Conservation (phyloP, 202 grass and related monocot species). For the Saccharum hybrid region DNA sequence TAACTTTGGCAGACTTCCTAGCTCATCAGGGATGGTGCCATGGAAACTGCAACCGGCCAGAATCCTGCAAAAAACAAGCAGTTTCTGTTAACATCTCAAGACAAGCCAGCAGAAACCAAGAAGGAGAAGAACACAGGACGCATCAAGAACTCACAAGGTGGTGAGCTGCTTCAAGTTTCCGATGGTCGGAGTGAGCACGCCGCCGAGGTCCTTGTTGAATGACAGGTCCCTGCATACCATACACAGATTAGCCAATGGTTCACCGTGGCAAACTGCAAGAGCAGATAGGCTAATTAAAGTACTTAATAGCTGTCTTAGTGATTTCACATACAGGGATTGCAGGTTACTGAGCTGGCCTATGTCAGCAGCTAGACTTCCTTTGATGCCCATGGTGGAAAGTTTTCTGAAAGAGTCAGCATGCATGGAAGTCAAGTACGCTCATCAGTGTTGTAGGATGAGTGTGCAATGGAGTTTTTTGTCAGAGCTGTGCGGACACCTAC, state of each 20-base stretch:
- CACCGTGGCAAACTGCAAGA: constrained; percentile 8
- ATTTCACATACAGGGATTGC: constrained; percentile 69
- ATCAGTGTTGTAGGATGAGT: not conserved
- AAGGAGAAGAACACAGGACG: constrained; percentile 7
- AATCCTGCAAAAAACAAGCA: constrained; percentile 60
- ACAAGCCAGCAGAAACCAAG: not conserved
- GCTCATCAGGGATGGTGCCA: constrained; percentile 70
- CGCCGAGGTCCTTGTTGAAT: constrained; percentile 66
- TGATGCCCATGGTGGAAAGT: constrained; percentile 84
- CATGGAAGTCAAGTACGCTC: not conserved
- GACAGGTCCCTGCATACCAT: constrained; percentile 76
- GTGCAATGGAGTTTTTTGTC: not conserved
- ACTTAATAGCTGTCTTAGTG: not conserved
- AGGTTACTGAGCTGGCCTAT: constrained; percentile 77
- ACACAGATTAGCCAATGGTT: constrained; percentile 27
- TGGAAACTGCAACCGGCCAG: constrained; percentile 81
- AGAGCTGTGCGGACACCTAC: constrained; percentile 44
- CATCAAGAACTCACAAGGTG: constrained; percentile 62
- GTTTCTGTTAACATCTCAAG: constrained; percentile 17
- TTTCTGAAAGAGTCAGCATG: constrained; percentile 59
- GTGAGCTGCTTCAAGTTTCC: constrained; percentile 81
- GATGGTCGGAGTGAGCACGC: constrained; percentile 64
- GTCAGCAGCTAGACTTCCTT: constrained; percentile 70
- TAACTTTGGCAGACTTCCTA: constrained; percentile 68
- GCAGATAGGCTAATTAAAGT: not conserved